Evolutionary conservation across 805 yeast species (phyloP).

Genomic region (Tetrapisispora nanseiensis): DNA sequence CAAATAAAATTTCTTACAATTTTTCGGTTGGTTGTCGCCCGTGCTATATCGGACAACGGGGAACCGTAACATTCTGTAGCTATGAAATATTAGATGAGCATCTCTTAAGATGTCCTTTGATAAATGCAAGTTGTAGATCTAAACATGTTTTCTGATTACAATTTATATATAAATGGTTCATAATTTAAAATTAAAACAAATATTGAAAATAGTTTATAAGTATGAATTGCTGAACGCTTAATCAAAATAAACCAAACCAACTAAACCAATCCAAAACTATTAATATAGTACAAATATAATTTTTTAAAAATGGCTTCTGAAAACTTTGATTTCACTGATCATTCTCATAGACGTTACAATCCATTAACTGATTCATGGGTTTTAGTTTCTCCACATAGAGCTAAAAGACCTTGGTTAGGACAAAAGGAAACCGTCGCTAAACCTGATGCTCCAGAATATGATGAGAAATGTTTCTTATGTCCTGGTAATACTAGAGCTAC

Average conservation of each 20-base stretch:
- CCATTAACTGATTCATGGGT: slow-evolving; percentile 63
- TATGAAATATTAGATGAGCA: no score
- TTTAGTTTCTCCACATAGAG: slow-evolving; percentile 65
- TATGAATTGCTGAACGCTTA: no score
- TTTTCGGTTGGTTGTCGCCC: background rate
- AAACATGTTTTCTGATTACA: no score
- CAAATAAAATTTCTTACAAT: no score
- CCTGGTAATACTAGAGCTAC: slow-evolving; percentile 61
- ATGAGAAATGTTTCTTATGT: slow-evolving; percentile 59
- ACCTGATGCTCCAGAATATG: slow-evolving; percentile 43
- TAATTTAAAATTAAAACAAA: no score
- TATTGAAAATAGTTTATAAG: no score
- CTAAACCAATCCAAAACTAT: background rate
- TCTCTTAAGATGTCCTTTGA: no score
- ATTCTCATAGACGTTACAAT: slow-evolving; percentile 60
- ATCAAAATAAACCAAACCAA: background rate
- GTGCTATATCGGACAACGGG: slow-evolving; percentile 1
- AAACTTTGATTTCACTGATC: slow-evolving; percentile 41
- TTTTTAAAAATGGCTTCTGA: slow-evolving; percentile 2
- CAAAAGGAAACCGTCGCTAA: slow-evolving; percentile 45
- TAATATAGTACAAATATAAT: no score
- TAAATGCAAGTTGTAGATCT: no score
- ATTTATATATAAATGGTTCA: no score
- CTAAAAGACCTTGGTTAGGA: slow-evolving; percentile 77
- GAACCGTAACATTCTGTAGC: background rate